Evolutionary conservation across 1,139 yeast species (phyloP), one percentile per base, ranked within the genome.

Genomic region (Sugiyamaella grinbergsii): DNA sequence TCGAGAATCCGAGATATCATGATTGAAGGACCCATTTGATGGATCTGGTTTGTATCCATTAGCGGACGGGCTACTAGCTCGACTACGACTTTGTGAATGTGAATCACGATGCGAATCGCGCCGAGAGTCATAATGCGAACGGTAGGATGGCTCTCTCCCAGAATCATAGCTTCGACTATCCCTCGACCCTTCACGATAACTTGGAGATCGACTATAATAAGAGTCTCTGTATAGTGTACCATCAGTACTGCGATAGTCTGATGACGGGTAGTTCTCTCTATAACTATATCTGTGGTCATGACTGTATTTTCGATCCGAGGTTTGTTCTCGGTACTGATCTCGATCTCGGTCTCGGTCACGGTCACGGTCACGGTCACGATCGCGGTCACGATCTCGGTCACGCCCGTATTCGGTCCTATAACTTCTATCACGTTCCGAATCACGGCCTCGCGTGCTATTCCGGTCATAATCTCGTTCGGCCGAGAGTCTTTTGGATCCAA

Each of bases 271-370:
- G 5, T 13, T 5, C 6, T 29, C 33, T 10, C 24, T 16, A n/a
- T 15, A 8, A 19, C 16, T 40, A 28, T 15, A 13, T 15, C 23
- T 20, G 10, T n/a, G 31, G 11, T 24, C 20, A 31, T 32, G 20
- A n/a, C 20, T 13, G 26, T 28, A 10, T 11, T 42, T n/a, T 2
- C 44, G 50, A 11, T 20, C 42, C 3, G 32, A 22, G n/a, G n/a
- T n/a, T n/a, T n/a, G n/a, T 4, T 34, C 38, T 18, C 48, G 33
- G 24, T 47, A 39, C 13, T 48, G 26, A 24, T 45, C 50, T 2
- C 52, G 41, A 10, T 47, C 36, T 10, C 20, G 5, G 19, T 32
- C 38, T 18, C 28, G 2, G 26, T 32, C 29, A 4, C 37, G 16
- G 6, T n/a, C n/a, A n/a, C n/a, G n/a, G n/a, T n/a, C n/a, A n/a